A percentile compares a stretch with the other conserved stretches of the same genome.
These are phyloP conservation scores for Gautieria morchelliformis DNA, from an alignment of 768 basidiomycete genomes.

Conservation along the genomic window DNA sequence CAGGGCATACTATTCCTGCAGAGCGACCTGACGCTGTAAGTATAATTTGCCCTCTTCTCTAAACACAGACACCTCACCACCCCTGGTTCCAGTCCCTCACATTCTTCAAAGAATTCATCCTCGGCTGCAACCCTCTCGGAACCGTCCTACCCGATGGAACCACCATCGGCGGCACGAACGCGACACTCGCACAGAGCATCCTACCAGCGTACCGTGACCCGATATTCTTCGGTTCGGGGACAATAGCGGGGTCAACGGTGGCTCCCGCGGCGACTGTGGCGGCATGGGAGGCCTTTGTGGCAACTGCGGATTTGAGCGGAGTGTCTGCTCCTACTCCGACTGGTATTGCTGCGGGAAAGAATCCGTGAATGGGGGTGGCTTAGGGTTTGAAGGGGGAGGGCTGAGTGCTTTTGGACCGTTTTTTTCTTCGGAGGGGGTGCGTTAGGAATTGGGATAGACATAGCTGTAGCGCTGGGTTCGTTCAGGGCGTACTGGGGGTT, in stretches of 20 bases:
- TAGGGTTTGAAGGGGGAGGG: too few relatives aligned
- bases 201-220: slow-evolving; percentile 42
- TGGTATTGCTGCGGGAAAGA: too few relatives aligned
- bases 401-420: too few relatives aligned
- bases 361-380: too few relatives aligned
- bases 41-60: background rate
- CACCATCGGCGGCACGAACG: slow-evolving; percentile 41
- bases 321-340: too few relatives aligned
- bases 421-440: too few relatives aligned
- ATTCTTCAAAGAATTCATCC: slow-evolving; percentile 9
- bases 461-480: too few relatives aligned
- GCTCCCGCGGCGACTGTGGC: slow-evolving; percentile 23
- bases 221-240: slow-evolving; percentile 16
- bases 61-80: background rate
- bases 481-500: too few relatives aligned
- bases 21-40: slow-evolving; percentile 6
- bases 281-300: slow-evolving; percentile 23
- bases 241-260: slow-evolving; percentile 30
- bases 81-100: slow-evolving; percentile 3
- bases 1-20: slow-evolving; percentile 10
- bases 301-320: slow-evolving; percentile 11
- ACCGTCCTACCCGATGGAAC: slow-evolving; percentile 11
- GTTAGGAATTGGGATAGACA: too few relatives aligned
- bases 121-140: slow-evolving; percentile 5
- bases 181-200: slow-evolving; percentile 33